A percentile compares a stretch with the other conserved stretches of the same genome.
Evolutionary conservation across 768 basidiomycete species (phyloP).

Genomic region (Gautieria morchelliformis): DNA sequence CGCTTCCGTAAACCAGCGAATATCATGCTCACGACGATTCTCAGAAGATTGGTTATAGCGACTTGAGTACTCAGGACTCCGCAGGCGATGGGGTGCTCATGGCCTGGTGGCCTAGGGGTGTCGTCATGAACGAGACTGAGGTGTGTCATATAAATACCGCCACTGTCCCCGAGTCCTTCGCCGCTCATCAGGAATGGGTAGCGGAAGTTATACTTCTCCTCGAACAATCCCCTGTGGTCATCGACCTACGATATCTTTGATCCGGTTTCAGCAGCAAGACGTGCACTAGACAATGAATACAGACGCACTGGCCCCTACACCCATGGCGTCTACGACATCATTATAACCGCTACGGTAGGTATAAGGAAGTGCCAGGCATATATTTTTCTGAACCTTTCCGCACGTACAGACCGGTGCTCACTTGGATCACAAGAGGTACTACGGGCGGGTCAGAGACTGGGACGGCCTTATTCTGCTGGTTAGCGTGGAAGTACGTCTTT

Average conservation of each 20-base stretch:
- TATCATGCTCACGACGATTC: no score
- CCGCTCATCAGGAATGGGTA: no score
- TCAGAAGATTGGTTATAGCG: not conserved
- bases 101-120: not conserved
- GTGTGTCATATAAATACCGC: no score
- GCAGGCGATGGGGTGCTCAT: not conserved
- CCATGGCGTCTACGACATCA: conserved; percentile 47
- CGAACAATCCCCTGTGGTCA: not conserved
- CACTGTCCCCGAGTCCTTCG: no score
- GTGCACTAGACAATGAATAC: not conserved
- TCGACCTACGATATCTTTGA: not conserved
- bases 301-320: conserved; percentile 20
- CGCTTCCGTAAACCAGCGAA: no score
- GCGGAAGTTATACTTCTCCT: not conserved
- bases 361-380: not conserved
- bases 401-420: not conserved
- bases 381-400: not conserved
- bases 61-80: not conserved
- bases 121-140: not conserved
- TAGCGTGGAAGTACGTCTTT: not conserved
- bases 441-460: conserved; percentile 41
- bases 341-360: conserved; percentile 48
- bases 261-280: conserved; percentile 24
- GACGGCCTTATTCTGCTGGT: conserved; percentile 39
- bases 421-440: conserved; percentile 15